Evolutionary conservation across 352 stramenopile genomes (phyloP).

Genomic region (Phytophthora sp.): DNA sequence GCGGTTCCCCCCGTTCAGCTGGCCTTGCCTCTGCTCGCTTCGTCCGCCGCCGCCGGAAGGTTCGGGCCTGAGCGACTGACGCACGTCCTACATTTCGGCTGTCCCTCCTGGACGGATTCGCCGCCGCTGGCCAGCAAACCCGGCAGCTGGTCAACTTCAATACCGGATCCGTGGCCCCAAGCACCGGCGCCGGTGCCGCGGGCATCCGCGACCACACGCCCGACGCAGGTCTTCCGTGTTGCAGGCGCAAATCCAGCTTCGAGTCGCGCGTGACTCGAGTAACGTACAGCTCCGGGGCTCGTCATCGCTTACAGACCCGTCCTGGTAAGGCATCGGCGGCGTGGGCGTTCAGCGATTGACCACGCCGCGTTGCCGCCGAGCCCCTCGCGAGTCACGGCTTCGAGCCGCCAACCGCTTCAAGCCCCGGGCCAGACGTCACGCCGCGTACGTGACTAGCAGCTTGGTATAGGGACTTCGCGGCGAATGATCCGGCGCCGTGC

Average conservation of each 20-base stretch:
- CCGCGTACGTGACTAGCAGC: not conserved
- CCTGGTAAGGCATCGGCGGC: too few relatives aligned
- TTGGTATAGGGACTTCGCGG: slow-evolving; percentile 20
- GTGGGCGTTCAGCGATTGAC: too few relatives aligned
- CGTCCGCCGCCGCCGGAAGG: slow-evolving; percentile 4
- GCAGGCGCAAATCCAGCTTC: slow-evolving; percentile 2
- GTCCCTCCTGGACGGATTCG: slow-evolving; percentile 26
- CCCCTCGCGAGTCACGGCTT: not conserved
- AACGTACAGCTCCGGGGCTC: too few relatives aligned
- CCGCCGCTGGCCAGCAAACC: slow-evolving; percentile 18
- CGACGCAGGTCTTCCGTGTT: too few relatives aligned
- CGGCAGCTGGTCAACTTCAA: slow-evolving; percentile 29
- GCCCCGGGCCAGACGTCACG: not conserved
- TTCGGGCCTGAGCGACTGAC: slow-evolving; percentile 13
- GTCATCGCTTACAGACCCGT: not conserved
- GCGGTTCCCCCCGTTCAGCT: slow-evolving; percentile 11
- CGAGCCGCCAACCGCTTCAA: not conserved
- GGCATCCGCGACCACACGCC: not conserved
- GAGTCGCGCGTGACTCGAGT: not conserved
- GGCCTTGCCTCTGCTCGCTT: slow-evolving; percentile 14
- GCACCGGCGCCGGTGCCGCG: not conserved
- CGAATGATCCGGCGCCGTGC: not conserved
- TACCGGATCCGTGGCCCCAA: slow-evolving; percentile 3
- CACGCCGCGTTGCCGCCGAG: too few relatives aligned
- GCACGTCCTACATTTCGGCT: slow-evolving; percentile 29